These are phyloP conservation scores for Skeletonema tropicum DNA, from an alignment of 108 stramenopile genomes.

Conservation along the genomic window DNA sequence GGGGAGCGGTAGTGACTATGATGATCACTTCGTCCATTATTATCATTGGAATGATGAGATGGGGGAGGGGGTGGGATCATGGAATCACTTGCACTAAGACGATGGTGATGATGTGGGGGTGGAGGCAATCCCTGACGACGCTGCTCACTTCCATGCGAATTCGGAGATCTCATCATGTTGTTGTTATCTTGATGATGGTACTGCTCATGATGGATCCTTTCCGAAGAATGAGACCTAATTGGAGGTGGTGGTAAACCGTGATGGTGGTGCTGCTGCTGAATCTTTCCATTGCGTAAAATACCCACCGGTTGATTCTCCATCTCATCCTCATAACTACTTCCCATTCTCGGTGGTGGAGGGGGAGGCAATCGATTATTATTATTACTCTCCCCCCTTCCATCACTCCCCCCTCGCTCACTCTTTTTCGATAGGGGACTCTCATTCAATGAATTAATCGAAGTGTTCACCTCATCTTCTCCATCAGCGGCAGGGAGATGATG, in stretches of 20 bases:
- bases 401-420: no score
- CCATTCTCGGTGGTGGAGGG: no score
- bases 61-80: background rate
- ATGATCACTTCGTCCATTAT: no score
- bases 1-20: no score
- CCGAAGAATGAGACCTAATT: background rate
- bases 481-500: background rate
- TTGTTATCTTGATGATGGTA: background rate
- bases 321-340: no score
- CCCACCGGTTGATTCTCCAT: background rate
- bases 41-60: background rate
- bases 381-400: no score
- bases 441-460: background rate
- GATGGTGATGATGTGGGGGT: constrained; percentile 19
- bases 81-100: background rate
- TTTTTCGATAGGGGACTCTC: no score
- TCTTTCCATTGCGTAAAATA: background rate
- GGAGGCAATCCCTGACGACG: constrained; percentile 3
- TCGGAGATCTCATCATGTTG: no score
- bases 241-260: background rate
- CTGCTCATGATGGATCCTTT: background rate
- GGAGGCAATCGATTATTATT: no score
- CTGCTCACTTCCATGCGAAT: background rate
- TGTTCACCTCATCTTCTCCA: background rate
- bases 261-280: background rate